Percentiles rank a stretch among this genome's conserved stretches.
Evolutionary conservation across 208 protist species (phyloP).

Genomic region (Leishmania martiniquensis): DNA sequence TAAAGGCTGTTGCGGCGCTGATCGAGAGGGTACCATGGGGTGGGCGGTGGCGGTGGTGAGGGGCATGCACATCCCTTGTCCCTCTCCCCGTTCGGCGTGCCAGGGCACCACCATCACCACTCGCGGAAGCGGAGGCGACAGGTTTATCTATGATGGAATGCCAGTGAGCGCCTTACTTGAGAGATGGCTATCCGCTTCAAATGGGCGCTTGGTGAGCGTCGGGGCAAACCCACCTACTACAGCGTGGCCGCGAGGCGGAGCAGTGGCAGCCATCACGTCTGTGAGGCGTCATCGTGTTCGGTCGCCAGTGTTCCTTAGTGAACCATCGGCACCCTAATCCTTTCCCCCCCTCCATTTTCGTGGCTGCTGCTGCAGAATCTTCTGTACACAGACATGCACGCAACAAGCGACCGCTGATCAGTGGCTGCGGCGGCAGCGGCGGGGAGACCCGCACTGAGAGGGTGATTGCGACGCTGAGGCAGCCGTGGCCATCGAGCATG

Average conservation of each 20-base stretch:
- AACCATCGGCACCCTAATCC: background rate
- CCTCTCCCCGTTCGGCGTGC: background rate
- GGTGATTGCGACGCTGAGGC: too few species aligned
- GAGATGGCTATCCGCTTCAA: background rate
- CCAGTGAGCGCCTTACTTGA: background rate
- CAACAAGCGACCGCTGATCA: too few species aligned
- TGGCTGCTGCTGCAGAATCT: background rate
- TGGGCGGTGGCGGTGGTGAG: background rate
- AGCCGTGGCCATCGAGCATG: too few species aligned
- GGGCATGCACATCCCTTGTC: background rate
- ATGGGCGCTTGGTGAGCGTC: background rate
- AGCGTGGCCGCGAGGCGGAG: background rate
- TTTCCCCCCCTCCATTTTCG: background rate
- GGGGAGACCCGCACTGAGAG: too few species aligned
- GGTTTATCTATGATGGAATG: constrained; percentile 19
- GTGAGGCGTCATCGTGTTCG: background rate
- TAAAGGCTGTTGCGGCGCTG: background rate
- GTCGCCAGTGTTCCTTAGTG: background rate
- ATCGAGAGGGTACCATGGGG: background rate
- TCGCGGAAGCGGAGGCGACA: constrained; percentile 17
- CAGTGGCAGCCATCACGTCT: background rate
- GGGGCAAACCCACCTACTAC: background rate
- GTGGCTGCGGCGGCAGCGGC: too few species aligned
- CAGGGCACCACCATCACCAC: constrained; percentile 21
- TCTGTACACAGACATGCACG: background rate